Evolutionary conservation across 2,329 filamentous ascomycete species (phyloP), one percentile per base, ranked within the genome.

Genomic region (Trichoderma hamatum): DNA sequence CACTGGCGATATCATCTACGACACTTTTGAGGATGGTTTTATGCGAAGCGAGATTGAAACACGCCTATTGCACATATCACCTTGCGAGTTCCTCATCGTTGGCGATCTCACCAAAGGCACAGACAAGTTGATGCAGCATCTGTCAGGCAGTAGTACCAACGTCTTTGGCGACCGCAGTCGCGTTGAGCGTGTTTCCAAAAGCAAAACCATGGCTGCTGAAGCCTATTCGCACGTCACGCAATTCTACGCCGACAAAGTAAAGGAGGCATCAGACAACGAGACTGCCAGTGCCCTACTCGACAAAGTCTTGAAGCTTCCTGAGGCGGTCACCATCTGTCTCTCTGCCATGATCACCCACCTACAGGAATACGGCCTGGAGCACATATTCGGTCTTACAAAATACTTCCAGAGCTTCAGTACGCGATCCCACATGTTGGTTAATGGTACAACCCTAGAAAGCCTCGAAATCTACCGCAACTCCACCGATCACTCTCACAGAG

Each of bases 31-130:
- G 74, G 96, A 99, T 76, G 94, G 95, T 2, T 98, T 98, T 81
- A 97, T 99, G 95, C 87, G 96, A 60, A 94, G 91, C 75, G 96
- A 99, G 78, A 92, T 99, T 39, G 96, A 99, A 81, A 99, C 96
- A 0, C 85, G 96, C n/a, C 82, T 99, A 30, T 83, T 99, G 34
- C 96, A 99, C 78, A 97, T 99, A 72, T 93, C 95, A 0, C 96
- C 96, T 0, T 97, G 94, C 80, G 96, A 99, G 78, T 93, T 99
- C 71, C 84, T 99, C 36, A 91, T 99, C 55, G 93, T 99, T 1
- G 96, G 96, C 16, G 89, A 96, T 16, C 86, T 98, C 16, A 96
- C 94, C 0, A 94, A 91, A 74, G 92, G 93, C 0, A 97, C 94
- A 0, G 93, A 98, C 51, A 98, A 98, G 80, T 86, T 99, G 30